Evolutionary conservation across 306 rosid genomes (phyloP), one percentile per base, ranked within the genome.

Genomic region (Inga laurina): DNA sequence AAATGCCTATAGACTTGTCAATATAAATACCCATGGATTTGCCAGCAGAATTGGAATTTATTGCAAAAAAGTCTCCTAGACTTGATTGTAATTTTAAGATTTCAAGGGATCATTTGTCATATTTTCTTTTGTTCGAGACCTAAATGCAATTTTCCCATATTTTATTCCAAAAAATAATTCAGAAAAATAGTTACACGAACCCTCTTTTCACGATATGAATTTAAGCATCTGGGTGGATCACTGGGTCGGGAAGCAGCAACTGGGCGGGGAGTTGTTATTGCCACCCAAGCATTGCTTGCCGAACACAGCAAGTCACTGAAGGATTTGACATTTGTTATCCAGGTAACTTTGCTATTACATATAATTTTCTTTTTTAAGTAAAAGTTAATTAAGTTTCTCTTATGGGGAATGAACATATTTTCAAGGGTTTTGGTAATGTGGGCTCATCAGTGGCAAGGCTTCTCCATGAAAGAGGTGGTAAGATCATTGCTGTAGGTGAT

Each of bases 181-280:
- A 4, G 14, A 13, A 72, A 45, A 22, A 71, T 0, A 72, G 18
- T 27, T 13, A 14, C 30, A 72, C 0, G 7, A 13, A 45, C 39
- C 57, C 44, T 21, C 12, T 19, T 68, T 19, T 24, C 57, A 45
- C 24, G 4, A 13, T 68, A 24, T 72, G 76, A 72, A 12, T 44
- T 5, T 72, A 32, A 95, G 99, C 97, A 93, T 86, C 96, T 95
- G 57, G 96, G 98, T 72, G 99, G 99, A 72, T 93, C 97, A 79
- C 84, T 92, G 51, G 99, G 99, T 45, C 90, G 99, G 87, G 99
- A 95, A 67, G 94, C 98, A 13, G 99, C 99, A 18, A 95, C 98
- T 0, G 99, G 99, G 52, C 84, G 96, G 83, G 99, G 99, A 69
- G 97, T 95, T 68, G 89, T 95, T 46, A 93, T 91, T 80, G 99